Percentiles rank a stretch among this genome's conserved stretches.
Evolutionary conservation across 2,329 filamentous ascomycete species (phyloP).

Genomic region (Arthroderma sp.): DNA sequence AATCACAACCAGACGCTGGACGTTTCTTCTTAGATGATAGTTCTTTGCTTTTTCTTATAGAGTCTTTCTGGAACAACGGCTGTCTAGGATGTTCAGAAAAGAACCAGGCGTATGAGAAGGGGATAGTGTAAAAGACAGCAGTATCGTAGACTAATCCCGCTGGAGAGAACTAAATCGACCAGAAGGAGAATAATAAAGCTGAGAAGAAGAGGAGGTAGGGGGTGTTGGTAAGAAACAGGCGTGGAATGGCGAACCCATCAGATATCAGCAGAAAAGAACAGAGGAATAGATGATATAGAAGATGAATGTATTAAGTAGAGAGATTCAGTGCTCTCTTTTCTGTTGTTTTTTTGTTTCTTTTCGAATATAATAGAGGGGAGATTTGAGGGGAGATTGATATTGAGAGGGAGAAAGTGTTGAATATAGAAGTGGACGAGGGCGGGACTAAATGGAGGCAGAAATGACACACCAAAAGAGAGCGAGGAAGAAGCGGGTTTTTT

Average conservation of each 20-base stretch:
- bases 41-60: background rate
- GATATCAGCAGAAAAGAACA: slow-evolving; percentile 23
- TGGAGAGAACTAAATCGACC: slow-evolving; percentile 24
- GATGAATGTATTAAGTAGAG: background rate
- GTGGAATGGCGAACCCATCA: slow-evolving; percentile 21
- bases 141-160: slow-evolving; percentile 7
- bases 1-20: too few relatives aligned
- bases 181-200: slow-evolving; percentile 39
- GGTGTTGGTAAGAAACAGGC: slow-evolving; percentile 20
- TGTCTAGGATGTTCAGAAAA: background rate
- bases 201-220: slow-evolving; percentile 35
- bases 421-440: slow-evolving; percentile 30
- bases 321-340: background rate
- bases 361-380: background rate
- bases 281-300: slow-evolving; percentile 17
- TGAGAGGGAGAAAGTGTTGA: background rate
- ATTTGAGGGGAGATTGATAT: background rate
- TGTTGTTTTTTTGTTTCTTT: too few relatives aligned
- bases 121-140: background rate
- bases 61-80: background rate
- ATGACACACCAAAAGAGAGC: too few relatives aligned
- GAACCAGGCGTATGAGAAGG: background rate
- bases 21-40: background rate
- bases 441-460: slow-evolving; percentile 13
- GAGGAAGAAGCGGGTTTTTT: too few relatives aligned